Conservation (phyloP, 2,329 filamentous ascomycete species). For the Colletotrichum euphorbiae region DNA sequence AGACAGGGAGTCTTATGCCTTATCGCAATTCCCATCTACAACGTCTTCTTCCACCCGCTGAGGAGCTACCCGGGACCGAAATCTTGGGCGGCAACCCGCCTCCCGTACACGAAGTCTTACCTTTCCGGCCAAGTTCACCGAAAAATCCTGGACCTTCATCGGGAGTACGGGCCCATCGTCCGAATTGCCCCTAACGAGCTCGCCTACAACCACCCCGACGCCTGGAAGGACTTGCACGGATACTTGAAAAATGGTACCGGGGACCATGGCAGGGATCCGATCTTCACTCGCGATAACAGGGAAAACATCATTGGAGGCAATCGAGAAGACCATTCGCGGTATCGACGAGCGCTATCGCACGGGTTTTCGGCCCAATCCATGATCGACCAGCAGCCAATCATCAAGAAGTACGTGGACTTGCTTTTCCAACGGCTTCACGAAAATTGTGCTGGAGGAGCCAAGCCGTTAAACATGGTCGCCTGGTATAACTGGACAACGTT, state of each 20-base stretch:
- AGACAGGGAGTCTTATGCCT: background rate
- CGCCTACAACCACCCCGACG: constrained; percentile 52
- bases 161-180: constrained; percentile 57
- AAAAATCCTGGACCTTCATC: constrained; percentile 49
- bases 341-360: constrained; percentile 44
- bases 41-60: constrained; percentile 24
- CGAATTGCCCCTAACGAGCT: constrained; percentile 60
- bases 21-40: constrained; percentile 2
- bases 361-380: constrained; percentile 48
- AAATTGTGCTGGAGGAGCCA: constrained; percentile 11
- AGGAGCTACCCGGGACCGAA: constrained; percentile 31
- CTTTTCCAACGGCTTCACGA: constrained; percentile 48
- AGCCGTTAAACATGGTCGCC: constrained; percentile 20
- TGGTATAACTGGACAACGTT: constrained; percentile 45
- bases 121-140: constrained; percentile 38
- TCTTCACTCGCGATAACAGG: background rate
- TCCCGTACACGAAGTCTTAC: background rate
- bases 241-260: constrained; percentile 33
- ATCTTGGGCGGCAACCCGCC: constrained; percentile 29
- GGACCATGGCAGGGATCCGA: constrained; percentile 14
- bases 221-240: constrained; percentile 56
- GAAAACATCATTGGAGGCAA: constrained; percentile 30
- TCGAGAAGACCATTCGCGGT: constrained; percentile 41
- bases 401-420: constrained; percentile 45
- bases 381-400: constrained; percentile 35